Base-by-base conservation (phyloP, 2,329 filamentous ascomycete genomes). In the Nothopassalora personata region DNA sequence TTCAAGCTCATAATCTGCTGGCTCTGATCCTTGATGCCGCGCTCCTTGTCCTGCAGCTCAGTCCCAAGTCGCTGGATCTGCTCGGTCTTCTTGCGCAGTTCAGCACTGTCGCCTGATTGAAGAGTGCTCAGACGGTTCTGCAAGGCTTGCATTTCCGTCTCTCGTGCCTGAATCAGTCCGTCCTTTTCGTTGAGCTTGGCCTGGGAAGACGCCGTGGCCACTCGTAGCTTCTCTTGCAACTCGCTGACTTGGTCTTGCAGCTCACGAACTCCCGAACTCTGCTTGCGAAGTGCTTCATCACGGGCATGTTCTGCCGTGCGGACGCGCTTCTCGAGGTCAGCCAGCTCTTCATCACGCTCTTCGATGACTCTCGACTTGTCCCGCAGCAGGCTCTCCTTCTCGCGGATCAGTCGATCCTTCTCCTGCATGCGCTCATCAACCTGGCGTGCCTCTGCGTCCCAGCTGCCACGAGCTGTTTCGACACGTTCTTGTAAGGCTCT, bases 301-400 rank as follows among this genome's bases (percentile, higher is more conserved):
- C 68, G 64, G 8, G 60, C 62, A 43, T 56, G 60, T 53, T 71
- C 70, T 4, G 66, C 67, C 5, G 66, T 60, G 7, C 70, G 66
- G 15, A 73, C 59, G 15, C 66, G 58, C 54, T 68, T 67, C 57
- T 72, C 68, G n/a, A 74, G 63, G 52, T 72, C 67, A 3, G 60
- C 64, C 11, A 91, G 77, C 65, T 90, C 86, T 61, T 92, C 88
- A 53, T 94, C 88, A 19, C 85, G 85, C 63, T 91, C 84, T 52
- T 88, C 86, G 39, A 95, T 81, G 1, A 84, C 71, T 2, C 86
- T 84, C 58, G 93, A 87, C 70, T 91, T 93, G 62, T 90, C 87
- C 46, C 89, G 83, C 11, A 93, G 72, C 8, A 90, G 86, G 4
- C 85, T 83, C 72, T 95, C 88, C 5, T 93, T 77, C 67, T 95